Evolutionary conservation across 2,329 filamentous ascomycete genomes (phyloP).

Genomic region (Fusarium gaditjirri): DNA sequence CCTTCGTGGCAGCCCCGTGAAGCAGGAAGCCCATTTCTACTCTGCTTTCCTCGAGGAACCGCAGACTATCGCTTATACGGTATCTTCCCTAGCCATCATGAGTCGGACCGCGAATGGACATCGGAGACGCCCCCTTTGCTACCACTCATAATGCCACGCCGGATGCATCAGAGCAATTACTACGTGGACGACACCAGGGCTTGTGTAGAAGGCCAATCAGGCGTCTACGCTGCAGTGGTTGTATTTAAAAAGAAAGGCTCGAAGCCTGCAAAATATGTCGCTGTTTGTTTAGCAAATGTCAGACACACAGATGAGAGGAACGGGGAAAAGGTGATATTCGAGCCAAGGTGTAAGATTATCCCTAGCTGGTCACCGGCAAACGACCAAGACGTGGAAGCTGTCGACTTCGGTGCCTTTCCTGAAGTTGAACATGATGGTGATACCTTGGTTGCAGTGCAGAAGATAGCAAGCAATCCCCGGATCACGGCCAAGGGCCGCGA

Average conservation of each 20-base stretch:
- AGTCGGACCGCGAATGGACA: not conserved
- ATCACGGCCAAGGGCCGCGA: rapidly evolving
- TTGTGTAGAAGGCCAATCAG: rapidly evolving
- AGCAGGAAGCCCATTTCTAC: not conserved
- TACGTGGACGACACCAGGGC: rapidly evolving
- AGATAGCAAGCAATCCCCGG: not conserved
- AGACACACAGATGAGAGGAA: not conserved
- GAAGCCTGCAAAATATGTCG: not conserved
- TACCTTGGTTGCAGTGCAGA: not conserved
- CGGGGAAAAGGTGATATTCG: rapidly evolving
- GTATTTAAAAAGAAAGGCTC: not conserved
- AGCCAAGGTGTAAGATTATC: not conserved
- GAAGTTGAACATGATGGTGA: not conserved
- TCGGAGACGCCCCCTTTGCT: not conserved
- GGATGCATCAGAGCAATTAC: rapidly evolving
- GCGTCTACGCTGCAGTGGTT: not conserved
- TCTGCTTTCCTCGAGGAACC: not conserved
- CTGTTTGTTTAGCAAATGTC: not conserved
- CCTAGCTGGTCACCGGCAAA: not conserved
- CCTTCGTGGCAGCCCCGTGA: not conserved
- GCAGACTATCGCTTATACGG: not conserved
- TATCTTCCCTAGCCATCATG: not conserved
- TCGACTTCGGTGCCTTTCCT: not conserved
- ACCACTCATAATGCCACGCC: not conserved
- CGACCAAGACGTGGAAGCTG: not conserved